Conservation (phyloP, 352 stramenopile genomes). For the Globisporangium recalcitrans region DNA sequence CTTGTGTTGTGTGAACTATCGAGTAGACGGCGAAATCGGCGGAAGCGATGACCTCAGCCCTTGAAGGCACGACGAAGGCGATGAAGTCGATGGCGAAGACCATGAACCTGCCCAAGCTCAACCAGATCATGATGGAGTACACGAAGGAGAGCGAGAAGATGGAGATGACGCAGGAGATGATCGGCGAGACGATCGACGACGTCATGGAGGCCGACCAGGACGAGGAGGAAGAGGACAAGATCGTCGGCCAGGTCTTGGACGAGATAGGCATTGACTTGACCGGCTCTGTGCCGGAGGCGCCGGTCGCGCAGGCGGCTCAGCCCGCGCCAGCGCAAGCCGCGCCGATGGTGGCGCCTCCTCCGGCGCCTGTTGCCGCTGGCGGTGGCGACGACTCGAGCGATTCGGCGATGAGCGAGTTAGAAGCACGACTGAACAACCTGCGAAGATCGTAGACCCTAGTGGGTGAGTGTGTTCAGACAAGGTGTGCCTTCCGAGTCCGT, state of each 20-base stretch:
- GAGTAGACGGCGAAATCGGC: slow-evolving; percentile 94
- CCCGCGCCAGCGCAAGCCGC: slow-evolving; percentile 46
- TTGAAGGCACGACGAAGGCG: slow-evolving; percentile 78
- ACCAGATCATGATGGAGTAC: slow-evolving; percentile 99
- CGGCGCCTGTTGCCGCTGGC: slow-evolving; percentile 50
- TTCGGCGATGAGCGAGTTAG: slow-evolving; percentile 93
- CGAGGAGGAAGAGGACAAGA: slow-evolving; percentile 95
- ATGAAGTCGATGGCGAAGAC: slow-evolving; percentile 90
- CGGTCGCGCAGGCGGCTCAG: slow-evolving; percentile 41
- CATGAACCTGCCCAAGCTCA: slow-evolving; percentile 94
- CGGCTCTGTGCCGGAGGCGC: slow-evolving; percentile 89
- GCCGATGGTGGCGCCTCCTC: slow-evolving; percentile 28
- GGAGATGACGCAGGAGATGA: slow-evolving; percentile 97
- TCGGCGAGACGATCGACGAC: slow-evolving; percentile 97
- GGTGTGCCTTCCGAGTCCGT: neutral
- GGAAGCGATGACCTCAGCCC: slow-evolving; percentile 91
- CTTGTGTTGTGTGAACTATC: neutral
- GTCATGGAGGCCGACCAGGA: slow-evolving; percentile 93
- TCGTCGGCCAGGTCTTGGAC: slow-evolving; percentile 96
- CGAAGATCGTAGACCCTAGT: slow-evolving; percentile 46
- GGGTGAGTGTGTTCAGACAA: too few relatives aligned
- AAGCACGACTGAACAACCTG: slow-evolving; percentile 97
- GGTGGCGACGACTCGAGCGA: slow-evolving; percentile 44
- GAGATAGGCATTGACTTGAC: slow-evolving; percentile 95
- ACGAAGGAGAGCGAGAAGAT: slow-evolving; percentile 97